Percentiles rank a stretch among this genome's conserved stretches.
These are phyloP conservation scores for Fulvia fulva DNA, from an alignment of 2,329 filamentous ascomycete species.

Conservation along the genomic window DNA sequence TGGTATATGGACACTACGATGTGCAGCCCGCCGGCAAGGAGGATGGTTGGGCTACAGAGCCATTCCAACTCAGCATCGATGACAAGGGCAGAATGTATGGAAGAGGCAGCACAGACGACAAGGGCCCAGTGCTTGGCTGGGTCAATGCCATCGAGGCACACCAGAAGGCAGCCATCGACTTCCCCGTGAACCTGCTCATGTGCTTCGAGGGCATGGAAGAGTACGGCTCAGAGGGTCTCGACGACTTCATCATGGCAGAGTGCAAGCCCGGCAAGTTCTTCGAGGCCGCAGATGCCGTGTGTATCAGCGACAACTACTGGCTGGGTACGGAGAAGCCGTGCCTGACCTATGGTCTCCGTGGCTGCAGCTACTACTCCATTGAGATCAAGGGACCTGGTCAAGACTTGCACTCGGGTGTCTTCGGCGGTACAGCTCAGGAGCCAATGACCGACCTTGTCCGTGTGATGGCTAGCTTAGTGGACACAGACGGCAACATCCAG, in stretches of 20 bases:
- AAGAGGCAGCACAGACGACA: constrained; percentile 93
- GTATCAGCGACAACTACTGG: constrained; percentile 99
- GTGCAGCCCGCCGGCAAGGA: constrained; percentile 91
- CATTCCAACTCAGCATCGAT: constrained; percentile 82
- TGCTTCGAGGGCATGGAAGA: constrained; percentile 99
- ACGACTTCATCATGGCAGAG: constrained; percentile 89
- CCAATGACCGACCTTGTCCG: constrained; percentile 94
- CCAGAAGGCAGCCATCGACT: constrained; percentile 87
- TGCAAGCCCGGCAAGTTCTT: constrained; percentile 77
- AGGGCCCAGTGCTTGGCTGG: constrained; percentile 96
- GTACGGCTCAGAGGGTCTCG: constrained; percentile 92
- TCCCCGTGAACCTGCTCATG: constrained; percentile 97
- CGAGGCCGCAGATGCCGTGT: constrained; percentile 90
- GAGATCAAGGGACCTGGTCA: constrained; percentile 87
- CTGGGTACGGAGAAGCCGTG: constrained; percentile 98
- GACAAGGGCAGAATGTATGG: constrained; percentile 94
- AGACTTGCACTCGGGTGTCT: constrained; percentile 94
- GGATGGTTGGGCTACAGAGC: constrained; percentile 94
- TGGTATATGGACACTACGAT: constrained; percentile 98
- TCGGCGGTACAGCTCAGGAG: constrained; percentile 93
- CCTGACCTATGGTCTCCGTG: constrained; percentile 92
- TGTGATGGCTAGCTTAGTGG: constrained; percentile 78
- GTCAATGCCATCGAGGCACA: constrained; percentile 97
- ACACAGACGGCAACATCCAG: constrained; percentile 84
- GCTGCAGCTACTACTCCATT: constrained; percentile 96